Base-by-base conservation (phyloP, 768 basidiomycete genomes). In the Pleurotus citrinopileatus region DNA sequence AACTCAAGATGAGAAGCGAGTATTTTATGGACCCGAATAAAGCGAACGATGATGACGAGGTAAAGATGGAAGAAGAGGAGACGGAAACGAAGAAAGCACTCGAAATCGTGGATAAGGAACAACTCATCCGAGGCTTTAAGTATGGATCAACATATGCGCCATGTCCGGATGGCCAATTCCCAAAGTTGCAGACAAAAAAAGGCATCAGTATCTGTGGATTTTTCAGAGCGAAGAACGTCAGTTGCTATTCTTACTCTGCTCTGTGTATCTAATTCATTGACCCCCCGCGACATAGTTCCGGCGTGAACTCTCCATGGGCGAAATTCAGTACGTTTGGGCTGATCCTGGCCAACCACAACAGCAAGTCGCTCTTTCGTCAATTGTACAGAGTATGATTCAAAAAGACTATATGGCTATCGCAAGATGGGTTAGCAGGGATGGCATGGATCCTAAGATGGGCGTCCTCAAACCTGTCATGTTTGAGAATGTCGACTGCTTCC, bases 181-280 rank as follows among this genome's bases (percentile, higher is more conserved):
- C 82, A 26, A 79, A 74, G 57, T 71, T 97, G 34, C 70, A 73
- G n/a, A 90, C 93, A 0, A 79, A 72, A 63, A 87, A 86, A 61
- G 96, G 96, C 0, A 87, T 98, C 43, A 91, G 96, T 47, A 82
- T 98, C 38, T 82, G 88, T 61, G 89, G 86, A 0, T 97, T 98
- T 73, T 88, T 97, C 67, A 77, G 73, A 3, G 66, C 64, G 22
- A 78, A 79, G 52, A 85, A 87, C 57, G 94, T 94, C 59, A 20
- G 76, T 59, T 34, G 29, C 20, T 19, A 46, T 36, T 4, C 44
- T 34, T 53, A 13, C 19, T 34, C 42, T 17, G 56, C 15, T 55
- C 20, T 20, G 22, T 34, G 19, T 26, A 38, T 4, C 26, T 43
- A 47, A 54, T 46, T 51, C 17, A 42, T 43, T 34, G 44, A 42